phyloP scores from a whole-genome alignment of 768 basidiomycete species.

The Pisolithus tinctorius region DNA sequence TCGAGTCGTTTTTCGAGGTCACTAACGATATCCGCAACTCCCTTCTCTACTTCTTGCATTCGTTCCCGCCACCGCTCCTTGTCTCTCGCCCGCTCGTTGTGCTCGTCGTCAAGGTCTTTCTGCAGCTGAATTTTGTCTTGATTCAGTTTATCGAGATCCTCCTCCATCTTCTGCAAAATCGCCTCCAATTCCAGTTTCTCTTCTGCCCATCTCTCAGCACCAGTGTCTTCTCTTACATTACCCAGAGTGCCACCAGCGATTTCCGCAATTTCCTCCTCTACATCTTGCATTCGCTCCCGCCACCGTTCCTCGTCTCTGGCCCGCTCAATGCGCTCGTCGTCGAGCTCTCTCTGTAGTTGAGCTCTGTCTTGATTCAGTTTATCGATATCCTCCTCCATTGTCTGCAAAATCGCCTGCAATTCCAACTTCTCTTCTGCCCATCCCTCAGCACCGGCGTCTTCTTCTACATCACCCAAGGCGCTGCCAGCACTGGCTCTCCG shows the following conservation, averaged over 20 bases:
- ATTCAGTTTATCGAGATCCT: slow-evolving; percentile 33
- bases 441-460: slow-evolving; percentile 55
- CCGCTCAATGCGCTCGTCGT: slow-evolving; percentile 52
- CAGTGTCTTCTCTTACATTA: slow-evolving; percentile 8
- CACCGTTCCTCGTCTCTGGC: slow-evolving; percentile 61
- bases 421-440: slow-evolving; percentile 68
- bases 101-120: slow-evolving; percentile 47
- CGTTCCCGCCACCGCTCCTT: slow-evolving; percentile 65
- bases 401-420: slow-evolving; percentile 41
- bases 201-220: slow-evolving; percentile 62
- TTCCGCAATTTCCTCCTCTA: slow-evolving; percentile 60
- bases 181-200: slow-evolving; percentile 54
- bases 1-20: slow-evolving; percentile 53
- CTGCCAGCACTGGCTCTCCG: slow-evolving; percentile 49
- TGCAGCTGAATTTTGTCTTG: slow-evolving; percentile 41
- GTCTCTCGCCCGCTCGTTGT: slow-evolving; percentile 51
- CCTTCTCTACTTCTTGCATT: slow-evolving; percentile 65
- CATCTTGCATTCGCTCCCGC: slow-evolving; percentile 64
- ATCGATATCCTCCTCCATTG: slow-evolving; percentile 26
- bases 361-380: slow-evolving; percentile 42
- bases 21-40: slow-evolving; percentile 60
- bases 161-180: slow-evolving; percentile 33
- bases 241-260: slow-evolving; percentile 43
- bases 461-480: slow-evolving; percentile 53
- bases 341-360: slow-evolving; percentile 39